Base-by-base conservation (phyloP, 2,329 filamentous ascomycete species). In the Exophiala mesophila region DNA sequence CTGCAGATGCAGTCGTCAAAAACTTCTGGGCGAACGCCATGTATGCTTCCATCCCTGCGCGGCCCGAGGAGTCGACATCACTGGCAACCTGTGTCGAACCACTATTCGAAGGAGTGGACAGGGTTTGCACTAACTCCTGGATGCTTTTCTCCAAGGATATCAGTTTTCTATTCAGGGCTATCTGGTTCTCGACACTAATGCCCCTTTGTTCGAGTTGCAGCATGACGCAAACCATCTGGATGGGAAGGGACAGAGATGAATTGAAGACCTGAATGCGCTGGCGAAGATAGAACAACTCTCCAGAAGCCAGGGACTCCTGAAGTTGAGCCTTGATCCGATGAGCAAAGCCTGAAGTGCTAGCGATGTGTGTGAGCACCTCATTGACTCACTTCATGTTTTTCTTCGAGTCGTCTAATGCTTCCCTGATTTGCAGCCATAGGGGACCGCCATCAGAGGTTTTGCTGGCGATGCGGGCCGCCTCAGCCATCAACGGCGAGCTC, bases 221-320 rank as follows among this genome's bases (percentile, higher is more conserved):
- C 33, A 47, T 54, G 24, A 53, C 39, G 18, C 44, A 48, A 31
- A 55, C 47, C 53, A 54, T 53, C 19, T 55, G 53, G 24, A 55
- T 55, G 1, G 53, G 50, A 6, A 55, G 32, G 6, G 51, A 48
- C 12, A 55, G 30, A 20, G 40, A 43, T 2, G 42, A 28, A 29
- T 55, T 55, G 48, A 54, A 54, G 39, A 52, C 45, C 20, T 47
- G 39, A 17, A 55, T 47, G 21, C 51, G 50, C 19, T 55, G 46
- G 10, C 50, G 50, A n/a, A 53, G 49, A 5, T 45, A 46, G 26
- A 40, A 49, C 12, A 55, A 46, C 21, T 55, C 53, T 17, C 53
- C 53, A 16, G 35, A 30, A 21, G 40, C 33, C n/a, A 55, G 23
- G 15, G 23, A 45, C 26, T 55, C 53, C 21, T 43, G 39, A 19